Conservation (phyloP, 768 basidiomycete genomes). For the Tulasnella sp. region DNA sequence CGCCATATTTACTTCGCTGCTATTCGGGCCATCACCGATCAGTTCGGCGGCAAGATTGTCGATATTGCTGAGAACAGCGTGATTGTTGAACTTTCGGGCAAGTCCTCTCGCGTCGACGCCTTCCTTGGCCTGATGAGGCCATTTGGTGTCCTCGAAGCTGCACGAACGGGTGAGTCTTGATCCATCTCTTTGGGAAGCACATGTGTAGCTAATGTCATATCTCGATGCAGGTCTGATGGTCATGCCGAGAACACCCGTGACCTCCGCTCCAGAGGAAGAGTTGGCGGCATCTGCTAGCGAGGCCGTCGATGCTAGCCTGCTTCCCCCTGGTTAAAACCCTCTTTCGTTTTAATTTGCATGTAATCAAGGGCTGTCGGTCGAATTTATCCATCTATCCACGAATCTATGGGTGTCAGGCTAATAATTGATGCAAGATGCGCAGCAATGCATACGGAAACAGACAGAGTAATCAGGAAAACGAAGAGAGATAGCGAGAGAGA, state of each 20-base stretch:
- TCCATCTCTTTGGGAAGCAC: background rate
- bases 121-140: constrained; percentile 91
- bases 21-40: constrained; percentile 78
- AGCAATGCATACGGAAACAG: constrained; percentile 22
- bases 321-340: constrained; percentile 82
- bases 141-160: constrained; percentile 94
- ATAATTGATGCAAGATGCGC: constrained; percentile 15
- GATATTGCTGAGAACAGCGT: constrained; percentile 95
- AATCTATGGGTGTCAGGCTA: background rate
- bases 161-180: constrained; percentile 75
- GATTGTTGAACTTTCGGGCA: constrained; percentile 93
- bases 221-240: constrained; percentile 81
- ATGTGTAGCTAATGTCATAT: constrained; percentile 23
- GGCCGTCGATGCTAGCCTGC: constrained; percentile 83
- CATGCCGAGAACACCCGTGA: constrained; percentile 94
- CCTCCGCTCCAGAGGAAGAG: constrained; percentile 53
- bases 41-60: constrained; percentile 92
- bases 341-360: background rate
- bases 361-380: background rate
- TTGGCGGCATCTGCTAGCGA: constrained; percentile 54
- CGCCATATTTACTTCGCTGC: constrained; percentile 90
- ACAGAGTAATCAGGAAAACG: constrained; percentile 18
- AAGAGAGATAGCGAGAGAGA: constrained; percentile 5
- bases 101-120: constrained; percentile 88
- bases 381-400: constrained; percentile 18